Base-by-base conservation (phyloP, 2,329 filamentous ascomycete genomes). In the Teratosphaeria zuluensis region DNA sequence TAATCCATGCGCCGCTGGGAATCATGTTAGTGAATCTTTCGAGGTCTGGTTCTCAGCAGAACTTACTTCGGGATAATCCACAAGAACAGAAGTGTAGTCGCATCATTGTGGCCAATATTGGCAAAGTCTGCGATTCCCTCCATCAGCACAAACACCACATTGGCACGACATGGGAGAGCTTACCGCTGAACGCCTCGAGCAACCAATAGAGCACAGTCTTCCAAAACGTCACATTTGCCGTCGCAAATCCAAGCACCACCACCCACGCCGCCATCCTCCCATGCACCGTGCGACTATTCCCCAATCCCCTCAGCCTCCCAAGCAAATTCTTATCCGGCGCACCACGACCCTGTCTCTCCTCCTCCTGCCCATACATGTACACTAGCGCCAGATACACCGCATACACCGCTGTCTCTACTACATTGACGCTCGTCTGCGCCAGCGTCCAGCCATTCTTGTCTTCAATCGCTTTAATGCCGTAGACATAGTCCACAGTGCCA, bases 401-500 rank as follows among this genome's bases (percentile, higher is more conserved):
- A 70, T 92, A 92, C 67, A 85, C 78, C 35, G 76, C 58, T 2
- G 82, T 84, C 78, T 94, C 89, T 57, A 89, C 65, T 6, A 83
- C 72, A 69, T 92, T 94, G 63, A 92, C 70, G 6, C 78, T 66
- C 31, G 81, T 81, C 78, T 95, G 90, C 42, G 90, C 89, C 51
- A 80, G 82, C 0, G 88, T 89, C 74, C 95, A 96, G 38, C 90
- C 90, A 69, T 85, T 84, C 24, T 79, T 73, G 16, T 78, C 78
- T 61, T 88, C 75, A 71, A 81, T 90, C 3, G 87, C 86, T 66
- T 86, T 85, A 78, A 81, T 86, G 48, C 90, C 90, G 76, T 96
- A 96, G 33, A 92, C 79, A 72, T 91, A 79, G 74, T 96, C 91
- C 64, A 95, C 78, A 55, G 80, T 77, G 59, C 87, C 89, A 76